Percentiles rank a stretch among this genome's conserved stretches.
phyloP scores from a whole-genome alignment of 495 filamentous ascomycete genomes.

The Neurospora terricola region DNA sequence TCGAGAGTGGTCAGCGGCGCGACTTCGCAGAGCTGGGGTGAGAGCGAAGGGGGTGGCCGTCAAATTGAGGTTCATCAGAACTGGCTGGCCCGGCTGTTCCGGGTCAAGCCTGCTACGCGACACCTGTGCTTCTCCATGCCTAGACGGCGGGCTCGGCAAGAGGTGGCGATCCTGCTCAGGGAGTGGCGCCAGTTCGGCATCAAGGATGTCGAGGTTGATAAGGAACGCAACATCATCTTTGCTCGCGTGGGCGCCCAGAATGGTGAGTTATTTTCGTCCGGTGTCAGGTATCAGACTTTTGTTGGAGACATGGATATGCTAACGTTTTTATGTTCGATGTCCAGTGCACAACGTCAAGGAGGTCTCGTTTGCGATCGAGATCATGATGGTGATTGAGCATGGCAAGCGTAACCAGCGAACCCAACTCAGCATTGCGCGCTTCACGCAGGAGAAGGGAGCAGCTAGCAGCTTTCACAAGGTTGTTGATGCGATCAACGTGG shows the following conservation, averaged over 20 bases:
- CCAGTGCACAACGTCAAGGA: conserved; percentile 64
- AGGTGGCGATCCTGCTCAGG: conserved; percentile 59
- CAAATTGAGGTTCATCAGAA: conserved; percentile 56
- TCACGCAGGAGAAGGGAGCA: conserved; percentile 81
- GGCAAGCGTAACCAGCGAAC: conserved; percentile 43
- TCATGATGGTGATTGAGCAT: conserved; percentile 77
- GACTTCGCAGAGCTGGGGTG: conserved; percentile 10
- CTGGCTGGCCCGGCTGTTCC: conserved; percentile 80
- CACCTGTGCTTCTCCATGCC: conserved; percentile 64
- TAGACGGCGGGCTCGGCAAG: conserved; percentile 59
- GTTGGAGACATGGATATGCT: conserved; percentile 8
- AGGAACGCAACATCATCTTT: conserved; percentile 59
- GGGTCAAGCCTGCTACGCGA: conserved; percentile 71
- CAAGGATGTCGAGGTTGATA: conserved; percentile 63
- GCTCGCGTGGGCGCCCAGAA: conserved; percentile 66
- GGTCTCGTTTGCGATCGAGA: conserved; percentile 69
- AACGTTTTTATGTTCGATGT: conserved; percentile 5
- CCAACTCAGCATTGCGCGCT: conserved; percentile 62
- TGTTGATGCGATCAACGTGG: conserved; percentile 57
- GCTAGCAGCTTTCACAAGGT: conserved; percentile 77
- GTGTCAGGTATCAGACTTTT: conserved; percentile 1
- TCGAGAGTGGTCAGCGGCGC: background rate
- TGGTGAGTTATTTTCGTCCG: conserved; percentile 43
- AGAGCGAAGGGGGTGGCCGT: conserved; percentile 19
- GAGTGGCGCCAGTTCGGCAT: conserved; percentile 78